These are phyloP conservation scores for Globisporangium middletonii DNA, from an alignment of 352 stramenopile species.

Conservation along the genomic window DNA sequence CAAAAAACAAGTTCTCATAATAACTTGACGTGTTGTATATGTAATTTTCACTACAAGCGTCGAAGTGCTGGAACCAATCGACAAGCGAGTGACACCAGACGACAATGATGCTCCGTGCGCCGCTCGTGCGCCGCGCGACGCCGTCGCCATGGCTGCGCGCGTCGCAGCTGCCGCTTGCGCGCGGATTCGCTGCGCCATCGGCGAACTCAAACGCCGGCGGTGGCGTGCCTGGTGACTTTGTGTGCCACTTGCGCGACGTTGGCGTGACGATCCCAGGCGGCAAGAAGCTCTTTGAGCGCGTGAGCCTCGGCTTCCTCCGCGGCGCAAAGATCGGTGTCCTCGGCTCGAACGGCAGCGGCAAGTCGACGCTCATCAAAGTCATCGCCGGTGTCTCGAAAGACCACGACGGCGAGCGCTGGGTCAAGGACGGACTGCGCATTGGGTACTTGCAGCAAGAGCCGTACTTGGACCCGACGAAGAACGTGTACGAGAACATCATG, in stretches of 20 bases:
- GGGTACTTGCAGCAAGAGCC: slow-evolving; percentile 87
- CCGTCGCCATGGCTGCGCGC: not conserved
- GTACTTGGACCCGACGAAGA: slow-evolving; percentile 76
- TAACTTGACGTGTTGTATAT: too few species aligned
- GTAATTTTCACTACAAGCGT: too few species aligned
- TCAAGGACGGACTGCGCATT: slow-evolving; percentile 80
- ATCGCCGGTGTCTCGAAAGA: slow-evolving; percentile 88
- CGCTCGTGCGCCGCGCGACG: not conserved
- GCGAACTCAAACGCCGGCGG: slow-evolving; percentile 54
- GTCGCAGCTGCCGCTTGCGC: slow-evolving; percentile 4
- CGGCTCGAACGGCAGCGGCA: slow-evolving; percentile 93
- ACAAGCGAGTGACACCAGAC: not conserved
- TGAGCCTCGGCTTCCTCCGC: slow-evolving; percentile 73
- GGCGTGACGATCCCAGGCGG: slow-evolving; percentile 71
- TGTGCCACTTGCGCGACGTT: slow-evolving; percentile 71
- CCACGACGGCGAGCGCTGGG: slow-evolving; percentile 86
- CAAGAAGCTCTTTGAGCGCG: slow-evolving; percentile 81
- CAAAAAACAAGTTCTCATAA: too few species aligned
- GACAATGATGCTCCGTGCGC: slow-evolving; percentile 1
- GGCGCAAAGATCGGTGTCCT: slow-evolving; percentile 96
- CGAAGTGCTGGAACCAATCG: not conserved
- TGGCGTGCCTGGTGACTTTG: slow-evolving; percentile 76
- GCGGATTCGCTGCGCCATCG: slow-evolving; percentile 30
- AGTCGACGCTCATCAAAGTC: slow-evolving; percentile 96
- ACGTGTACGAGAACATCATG: slow-evolving; percentile 90